These are phyloP conservation scores for Colletotrichum somersetense DNA, from an alignment of 2,329 filamentous ascomycete species.

Conservation along the genomic window DNA sequence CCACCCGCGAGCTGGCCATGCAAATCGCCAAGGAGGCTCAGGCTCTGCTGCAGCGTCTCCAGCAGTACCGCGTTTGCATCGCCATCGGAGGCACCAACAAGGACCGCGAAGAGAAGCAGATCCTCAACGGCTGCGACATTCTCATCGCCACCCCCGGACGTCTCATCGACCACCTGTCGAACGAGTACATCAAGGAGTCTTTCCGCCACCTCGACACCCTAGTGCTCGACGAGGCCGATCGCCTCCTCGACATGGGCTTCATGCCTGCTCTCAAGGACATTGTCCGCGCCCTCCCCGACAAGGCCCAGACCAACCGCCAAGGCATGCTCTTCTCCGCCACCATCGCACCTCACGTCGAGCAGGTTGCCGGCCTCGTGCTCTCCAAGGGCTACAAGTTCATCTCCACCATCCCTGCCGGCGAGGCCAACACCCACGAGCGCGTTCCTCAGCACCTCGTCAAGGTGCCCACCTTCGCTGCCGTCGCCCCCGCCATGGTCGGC, in stretches of 20 bases:
- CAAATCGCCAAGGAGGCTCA: conserved; percentile 80
- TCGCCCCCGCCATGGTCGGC: conserved; percentile 70
- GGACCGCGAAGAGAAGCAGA: conserved; percentile 76
- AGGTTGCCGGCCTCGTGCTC: conserved; percentile 77
- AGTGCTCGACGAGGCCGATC: conserved; percentile 86
- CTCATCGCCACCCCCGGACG: conserved; percentile 86
- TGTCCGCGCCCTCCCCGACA: conserved; percentile 75
- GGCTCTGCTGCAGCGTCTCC: conserved; percentile 77
- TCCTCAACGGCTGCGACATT: conserved; percentile 80
- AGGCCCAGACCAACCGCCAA: conserved; percentile 69
- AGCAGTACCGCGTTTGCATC: conserved; percentile 80
- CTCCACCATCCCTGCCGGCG: conserved; percentile 81
- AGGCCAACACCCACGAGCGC: conserved; percentile 80
- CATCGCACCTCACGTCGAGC: conserved; percentile 82
- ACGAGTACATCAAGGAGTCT: conserved; percentile 76
- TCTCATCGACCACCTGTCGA: conserved; percentile 82
- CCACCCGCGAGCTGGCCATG: conserved; percentile 77
- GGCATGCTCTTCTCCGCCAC: conserved; percentile 91
- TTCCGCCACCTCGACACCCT: conserved; percentile 79
- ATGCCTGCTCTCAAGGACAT: conserved; percentile 84
- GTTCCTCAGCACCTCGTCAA: conserved; percentile 80
- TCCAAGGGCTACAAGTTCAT: conserved; percentile 82
- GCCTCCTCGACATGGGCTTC: conserved; percentile 87
- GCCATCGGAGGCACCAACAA: conserved; percentile 86
- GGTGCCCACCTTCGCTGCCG: conserved; percentile 77